Evolutionary conservation across 2,329 filamentous ascomycete genomes (phyloP).

Genomic region (Chlorencoelia australis): DNA sequence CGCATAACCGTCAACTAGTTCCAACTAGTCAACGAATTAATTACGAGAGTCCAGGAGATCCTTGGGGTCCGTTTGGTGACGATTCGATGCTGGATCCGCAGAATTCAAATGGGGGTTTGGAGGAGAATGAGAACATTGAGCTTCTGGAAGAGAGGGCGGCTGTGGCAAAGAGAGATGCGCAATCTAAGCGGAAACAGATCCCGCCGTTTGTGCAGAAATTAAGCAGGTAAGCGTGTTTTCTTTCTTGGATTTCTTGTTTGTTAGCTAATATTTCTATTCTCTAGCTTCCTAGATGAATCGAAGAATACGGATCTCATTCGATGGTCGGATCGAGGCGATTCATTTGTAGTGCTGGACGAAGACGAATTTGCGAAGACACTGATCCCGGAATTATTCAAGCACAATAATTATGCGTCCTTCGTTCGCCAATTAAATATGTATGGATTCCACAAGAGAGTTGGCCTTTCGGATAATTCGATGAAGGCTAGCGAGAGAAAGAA

Average conservation of each 20-base stretch:
- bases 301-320: constrained; percentile 92
- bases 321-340: constrained; percentile 94
- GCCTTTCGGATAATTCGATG: constrained; percentile 94
- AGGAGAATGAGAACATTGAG: constrained; percentile 63
- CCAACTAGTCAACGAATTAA: constrained; percentile 17
- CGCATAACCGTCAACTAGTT: constrained; percentile 24
- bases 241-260: constrained; percentile 8
- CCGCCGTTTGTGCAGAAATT: constrained; percentile 97
- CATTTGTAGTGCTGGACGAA: constrained; percentile 93
- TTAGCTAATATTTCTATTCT: constrained; percentile 17
- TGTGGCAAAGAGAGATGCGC: constrained; percentile 76
- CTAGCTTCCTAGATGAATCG: constrained; percentile 82
- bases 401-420: constrained; percentile 71
- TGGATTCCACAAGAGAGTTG: constrained; percentile 61
- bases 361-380: constrained; percentile 72
- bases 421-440: constrained; percentile 63
- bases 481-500: constrained; percentile 93
- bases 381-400: constrained; percentile 68
- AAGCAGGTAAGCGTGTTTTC: constrained; percentile 61
- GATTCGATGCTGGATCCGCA: constrained; percentile 21
- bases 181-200: constrained; percentile 87
- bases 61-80: constrained; percentile 34
- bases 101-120: constrained; percentile 30
- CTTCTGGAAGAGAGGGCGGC: constrained; percentile 70
- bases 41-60: constrained; percentile 23